A percentile compares a stretch with the other conserved stretches of the same genome.
Conservation (phyloP, 2,329 filamentous ascomycete genomes). For the Colletotrichum sidae region DNA sequence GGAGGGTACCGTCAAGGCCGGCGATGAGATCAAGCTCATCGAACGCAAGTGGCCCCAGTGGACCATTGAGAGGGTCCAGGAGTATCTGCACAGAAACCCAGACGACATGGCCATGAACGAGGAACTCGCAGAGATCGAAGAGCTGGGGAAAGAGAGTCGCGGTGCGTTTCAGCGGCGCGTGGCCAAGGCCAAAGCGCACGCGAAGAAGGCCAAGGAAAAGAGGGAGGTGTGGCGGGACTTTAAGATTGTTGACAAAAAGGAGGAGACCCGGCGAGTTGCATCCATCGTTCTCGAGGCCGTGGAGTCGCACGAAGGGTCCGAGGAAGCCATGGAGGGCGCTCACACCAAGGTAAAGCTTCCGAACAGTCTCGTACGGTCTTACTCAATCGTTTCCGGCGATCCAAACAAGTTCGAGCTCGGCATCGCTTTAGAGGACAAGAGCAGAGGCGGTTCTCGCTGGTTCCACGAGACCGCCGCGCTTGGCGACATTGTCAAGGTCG, state of each 20-base stretch:
- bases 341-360: slow-evolving; percentile 69
- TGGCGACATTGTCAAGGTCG: slow-evolving; percentile 63
- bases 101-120: slow-evolving; percentile 63
- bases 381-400: slow-evolving; percentile 68
- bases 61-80: slow-evolving; percentile 72
- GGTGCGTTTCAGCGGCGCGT: slow-evolving; percentile 63
- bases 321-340: slow-evolving; percentile 53
- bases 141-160: slow-evolving; percentile 61
- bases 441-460: slow-evolving; percentile 71
- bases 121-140: slow-evolving; percentile 62
- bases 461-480: slow-evolving; percentile 61
- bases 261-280: slow-evolving; percentile 62
- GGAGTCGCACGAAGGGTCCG: slow-evolving; percentile 46
- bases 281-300: slow-evolving; percentile 65
- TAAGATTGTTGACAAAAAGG: slow-evolving; percentile 60
- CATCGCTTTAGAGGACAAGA: slow-evolving; percentile 64
- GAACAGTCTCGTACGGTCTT: slow-evolving; percentile 67
- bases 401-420: slow-evolving; percentile 66
- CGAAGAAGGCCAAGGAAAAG: slow-evolving; percentile 43
- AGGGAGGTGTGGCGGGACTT: slow-evolving; percentile 57
- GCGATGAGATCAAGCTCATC: slow-evolving; percentile 67
- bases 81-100: slow-evolving; percentile 68
- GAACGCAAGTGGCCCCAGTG: slow-evolving; percentile 67
- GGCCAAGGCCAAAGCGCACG: slow-evolving; percentile 54
- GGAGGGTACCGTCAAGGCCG: slow-evolving; percentile 64